These are phyloP conservation scores for Aureoboletus auriporus DNA, from an alignment of 768 basidiomycete genomes.

Conservation along the genomic window DNA sequence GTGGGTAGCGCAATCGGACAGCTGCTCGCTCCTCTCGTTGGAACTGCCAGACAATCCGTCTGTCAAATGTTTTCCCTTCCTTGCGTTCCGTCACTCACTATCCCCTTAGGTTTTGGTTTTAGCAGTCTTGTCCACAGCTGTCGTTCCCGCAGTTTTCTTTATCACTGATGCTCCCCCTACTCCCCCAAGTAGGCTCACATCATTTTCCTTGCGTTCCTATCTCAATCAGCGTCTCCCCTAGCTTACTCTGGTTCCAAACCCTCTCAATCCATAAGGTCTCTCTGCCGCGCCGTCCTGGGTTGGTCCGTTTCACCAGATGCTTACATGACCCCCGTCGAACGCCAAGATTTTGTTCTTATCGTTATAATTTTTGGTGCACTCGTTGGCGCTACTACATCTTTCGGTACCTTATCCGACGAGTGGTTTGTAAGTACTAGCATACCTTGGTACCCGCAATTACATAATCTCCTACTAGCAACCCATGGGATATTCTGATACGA, in stretches of 20 bases:
- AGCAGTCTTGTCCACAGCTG: conserved; percentile 65
- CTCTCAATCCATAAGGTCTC: conserved; percentile 48
- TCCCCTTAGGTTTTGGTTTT: conserved; percentile 57
- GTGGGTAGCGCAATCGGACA: conserved; percentile 72
- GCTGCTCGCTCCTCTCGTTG: conserved; percentile 62
- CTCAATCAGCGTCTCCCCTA: conserved; percentile 20
- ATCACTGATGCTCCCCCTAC: conserved; percentile 62
- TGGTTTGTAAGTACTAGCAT: conserved; percentile 49
- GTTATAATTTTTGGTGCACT: conserved; percentile 58
- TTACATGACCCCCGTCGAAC: conserved; percentile 61
- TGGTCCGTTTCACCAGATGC: conserved; percentile 36
- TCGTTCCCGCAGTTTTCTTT: conserved; percentile 54
- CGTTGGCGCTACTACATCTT: conserved; percentile 60
- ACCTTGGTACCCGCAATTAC: background rate
- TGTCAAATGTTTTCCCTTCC: conserved; percentile 13
- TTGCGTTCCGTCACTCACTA: background rate
- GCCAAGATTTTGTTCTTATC: conserved; percentile 66
- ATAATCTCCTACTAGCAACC: conserved; percentile 46
- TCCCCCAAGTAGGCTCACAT: conserved; percentile 61
- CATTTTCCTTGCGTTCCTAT: background rate
- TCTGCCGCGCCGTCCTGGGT: conserved; percentile 53
- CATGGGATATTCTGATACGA: conserved; percentile 62
- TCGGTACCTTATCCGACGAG: conserved; percentile 63
- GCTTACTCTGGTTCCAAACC: conserved; percentile 67
- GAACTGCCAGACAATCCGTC: conserved; percentile 55